Evolutionary conservation across 2,329 filamentous ascomycete genomes (phyloP).

Genomic region (Hirsutella thompsonii): DNA sequence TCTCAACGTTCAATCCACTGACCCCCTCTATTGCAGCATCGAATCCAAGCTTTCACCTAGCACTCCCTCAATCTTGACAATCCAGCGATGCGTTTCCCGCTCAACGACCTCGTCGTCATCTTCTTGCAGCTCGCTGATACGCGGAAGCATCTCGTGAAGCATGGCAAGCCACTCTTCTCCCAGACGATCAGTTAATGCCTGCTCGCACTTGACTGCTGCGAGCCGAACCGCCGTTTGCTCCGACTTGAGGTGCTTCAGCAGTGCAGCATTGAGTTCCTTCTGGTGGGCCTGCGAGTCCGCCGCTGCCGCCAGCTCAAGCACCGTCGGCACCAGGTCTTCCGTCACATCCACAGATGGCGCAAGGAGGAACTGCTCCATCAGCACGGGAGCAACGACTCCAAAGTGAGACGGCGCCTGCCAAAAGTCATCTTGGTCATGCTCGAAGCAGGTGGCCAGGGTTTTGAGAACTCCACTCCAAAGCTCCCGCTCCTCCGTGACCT

Average conservation of each 20-base stretch:
- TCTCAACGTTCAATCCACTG: not conserved
- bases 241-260: slow-evolving; percentile 68
- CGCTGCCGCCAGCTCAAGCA: slow-evolving; percentile 68
- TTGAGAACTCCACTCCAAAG: slow-evolving; percentile 60
- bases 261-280: slow-evolving; percentile 69
- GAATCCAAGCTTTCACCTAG: slow-evolving; percentile 82
- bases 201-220: slow-evolving; percentile 71
- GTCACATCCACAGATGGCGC: slow-evolving; percentile 29
- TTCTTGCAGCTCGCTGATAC: slow-evolving; percentile 90
- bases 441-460: slow-evolving; percentile 64
- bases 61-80: slow-evolving; percentile 76
- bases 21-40: slow-evolving; percentile 63
- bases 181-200: slow-evolving; percentile 63
- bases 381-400: slow-evolving; percentile 51
- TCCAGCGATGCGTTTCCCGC: slow-evolving; percentile 79
- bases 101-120: slow-evolving; percentile 94
- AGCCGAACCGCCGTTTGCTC: slow-evolving; percentile 61
- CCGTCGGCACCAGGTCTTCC: slow-evolving; percentile 54
- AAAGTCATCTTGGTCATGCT: slow-evolving; percentile 88
- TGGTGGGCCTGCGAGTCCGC: slow-evolving; percentile 81
- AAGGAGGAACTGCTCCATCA: slow-evolving; percentile 53
- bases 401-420: slow-evolving; percentile 92
- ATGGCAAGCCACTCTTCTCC: slow-evolving; percentile 90
- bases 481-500: slow-evolving; percentile 31
- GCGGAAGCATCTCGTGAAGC: slow-evolving; percentile 89